Conservation (phyloP, 208 protist genomes). For the Giardia duodenalis region DNA sequence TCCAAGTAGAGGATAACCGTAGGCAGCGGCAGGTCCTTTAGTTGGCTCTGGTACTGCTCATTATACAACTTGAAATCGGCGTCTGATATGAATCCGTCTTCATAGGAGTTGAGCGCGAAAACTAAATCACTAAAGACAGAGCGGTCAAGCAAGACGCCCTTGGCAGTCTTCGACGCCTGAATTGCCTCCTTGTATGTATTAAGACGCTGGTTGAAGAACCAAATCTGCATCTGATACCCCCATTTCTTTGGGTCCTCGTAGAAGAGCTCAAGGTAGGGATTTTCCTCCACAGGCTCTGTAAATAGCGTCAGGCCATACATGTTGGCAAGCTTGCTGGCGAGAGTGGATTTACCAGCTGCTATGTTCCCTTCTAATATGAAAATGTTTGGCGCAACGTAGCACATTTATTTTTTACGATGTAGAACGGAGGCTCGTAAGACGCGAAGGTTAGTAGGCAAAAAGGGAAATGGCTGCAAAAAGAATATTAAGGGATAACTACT, state of each 20-base stretch:
- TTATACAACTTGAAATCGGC: not conserved
- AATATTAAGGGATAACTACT: too few species aligned
- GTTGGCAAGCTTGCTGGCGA: not conserved
- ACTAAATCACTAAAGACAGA: conserved; percentile 18
- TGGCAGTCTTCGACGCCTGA: not conserved
- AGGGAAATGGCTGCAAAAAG: too few species aligned
- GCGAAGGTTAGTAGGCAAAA: too few species aligned
- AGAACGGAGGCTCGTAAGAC: too few species aligned
- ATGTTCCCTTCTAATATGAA: conserved; percentile 20
- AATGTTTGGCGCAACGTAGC: not conserved
- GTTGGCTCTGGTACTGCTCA: not conserved
- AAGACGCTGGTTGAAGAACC: conserved; percentile 8
- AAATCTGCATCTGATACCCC: not conserved
- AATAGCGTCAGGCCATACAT: not conserved
- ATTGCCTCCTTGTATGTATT: not conserved
- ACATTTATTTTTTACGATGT: too few species aligned
- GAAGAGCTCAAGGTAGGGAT: conserved; percentile 16
- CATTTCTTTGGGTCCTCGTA: conserved; percentile 19
- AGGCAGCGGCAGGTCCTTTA: not conserved
- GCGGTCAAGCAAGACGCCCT: conserved; percentile 16
- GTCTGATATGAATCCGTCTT: conserved; percentile 21
- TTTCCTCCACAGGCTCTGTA: not conserved
- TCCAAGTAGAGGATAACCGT: conserved; percentile 4
- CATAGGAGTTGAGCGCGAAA: not conserved
- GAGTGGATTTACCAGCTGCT: conserved; percentile 19